phyloP scores from a whole-genome alignment of 1,284 basidiomycete species.

The Trichosporon asahii region DNA sequence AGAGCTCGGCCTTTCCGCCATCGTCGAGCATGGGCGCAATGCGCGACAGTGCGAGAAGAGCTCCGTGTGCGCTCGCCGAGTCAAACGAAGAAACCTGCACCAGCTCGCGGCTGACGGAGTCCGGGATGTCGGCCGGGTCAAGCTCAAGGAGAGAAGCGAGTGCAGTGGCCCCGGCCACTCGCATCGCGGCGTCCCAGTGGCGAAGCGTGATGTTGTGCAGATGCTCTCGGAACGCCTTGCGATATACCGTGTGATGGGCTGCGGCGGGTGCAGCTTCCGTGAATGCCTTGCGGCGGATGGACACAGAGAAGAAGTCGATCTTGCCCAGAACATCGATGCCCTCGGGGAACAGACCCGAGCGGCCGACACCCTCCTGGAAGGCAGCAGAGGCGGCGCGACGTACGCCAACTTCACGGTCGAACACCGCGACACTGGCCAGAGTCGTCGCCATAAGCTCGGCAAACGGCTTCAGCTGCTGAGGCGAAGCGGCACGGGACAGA shows the following conservation, averaged over 20 bases:
- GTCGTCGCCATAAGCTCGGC: conserved; percentile 65
- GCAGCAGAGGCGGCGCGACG: conserved; percentile 96
- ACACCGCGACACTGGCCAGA: conserved; percentile 74
- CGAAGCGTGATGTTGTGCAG: conserved; percentile 69
- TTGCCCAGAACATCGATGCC: conserved; percentile 89
- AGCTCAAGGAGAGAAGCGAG: conserved; percentile 65
- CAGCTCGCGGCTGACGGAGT: conserved; percentile 42
- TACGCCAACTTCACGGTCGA: conserved; percentile 91
- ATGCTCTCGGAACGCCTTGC: conserved; percentile 67
- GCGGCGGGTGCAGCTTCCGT: conserved; percentile 77
- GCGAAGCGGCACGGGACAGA: conserved; percentile 71
- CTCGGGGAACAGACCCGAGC: conserved; percentile 81
- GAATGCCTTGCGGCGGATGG: conserved; percentile 79
- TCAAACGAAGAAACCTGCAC: conserved; percentile 65
- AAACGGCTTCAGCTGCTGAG: conserved; percentile 61
- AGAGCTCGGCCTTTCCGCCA: conserved; percentile 39
- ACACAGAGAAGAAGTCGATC: conserved; percentile 93
- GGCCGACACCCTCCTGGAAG: conserved; percentile 94
- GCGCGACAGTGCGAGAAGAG: conserved; percentile 69
- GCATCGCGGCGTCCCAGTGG: conserved; percentile 86
- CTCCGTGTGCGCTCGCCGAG: conserved; percentile 71
- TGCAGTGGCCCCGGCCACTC: conserved; percentile 74
- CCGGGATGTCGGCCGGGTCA: conserved; percentile 35
- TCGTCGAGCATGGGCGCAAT: conserved; percentile 57
- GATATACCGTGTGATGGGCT: conserved; percentile 70